Evolutionary conservation across 768 basidiomycete genomes (phyloP), one percentile per base, ranked within the genome.

Genomic region (Cystobasidium onofrii): DNA sequence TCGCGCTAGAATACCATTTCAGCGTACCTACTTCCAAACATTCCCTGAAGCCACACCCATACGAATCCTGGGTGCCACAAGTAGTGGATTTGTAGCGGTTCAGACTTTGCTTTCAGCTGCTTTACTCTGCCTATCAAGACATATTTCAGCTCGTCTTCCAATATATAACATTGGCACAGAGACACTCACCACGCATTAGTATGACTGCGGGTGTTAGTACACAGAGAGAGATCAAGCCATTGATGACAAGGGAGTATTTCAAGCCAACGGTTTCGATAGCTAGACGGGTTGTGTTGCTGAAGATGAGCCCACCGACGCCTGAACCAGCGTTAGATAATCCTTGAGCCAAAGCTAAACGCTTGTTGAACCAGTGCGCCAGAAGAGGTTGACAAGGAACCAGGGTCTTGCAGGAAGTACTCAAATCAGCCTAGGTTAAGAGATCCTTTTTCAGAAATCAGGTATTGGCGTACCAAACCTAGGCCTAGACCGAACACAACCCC

Each of bases 231-330:
- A 81, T 78, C 15, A 79, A 66, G 1, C 79, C 81, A 61, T 81
- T 81, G 76, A 81, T 80, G 78, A 81, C 46, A 78, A 77, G 71
- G 74, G 81, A 55, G 78, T 78, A 57, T 78, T 78, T 39, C 64
- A 76, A 31, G 54, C 78, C 34, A 74, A 80, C 39, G 76, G 61
- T 64, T 76, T 80, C 76, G 76, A 76, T 75, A 17, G 55, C 43
- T 13, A 44, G 60, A 25, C 74, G 66, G 12, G 75, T 77, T 12
- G 64, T 77, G 31, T 73, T 61, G 34, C 75, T 74, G 25, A 75
- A 73, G n/a, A 75, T n/a, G 27, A 77, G 54, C 33, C 46, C 65
- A 73, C 80, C 75, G 17, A 79, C 80, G 75, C 52, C 81, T 41
- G 60, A 79, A 6, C 79, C 81, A 23, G 69, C 1, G 70, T 79